Percentiles rank a stretch among this genome's conserved stretches.
Evolutionary conservation across 305 asterid genomes (phyloP).

Genomic region (Ilex paraguariensis): DNA sequence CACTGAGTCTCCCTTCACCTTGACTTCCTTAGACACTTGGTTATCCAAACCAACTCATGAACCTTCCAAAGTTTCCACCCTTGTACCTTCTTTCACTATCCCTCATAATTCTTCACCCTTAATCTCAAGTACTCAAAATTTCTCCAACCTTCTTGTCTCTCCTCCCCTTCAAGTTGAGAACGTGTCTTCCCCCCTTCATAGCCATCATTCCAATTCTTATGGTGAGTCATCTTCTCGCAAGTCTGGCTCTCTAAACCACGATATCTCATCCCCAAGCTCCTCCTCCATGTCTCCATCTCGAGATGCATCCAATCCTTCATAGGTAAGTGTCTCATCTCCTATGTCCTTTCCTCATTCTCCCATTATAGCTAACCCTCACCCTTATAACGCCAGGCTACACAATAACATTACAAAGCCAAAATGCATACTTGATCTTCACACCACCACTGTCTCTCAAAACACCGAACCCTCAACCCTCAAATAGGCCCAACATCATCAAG

Average conservation of each 20-base stretch:
- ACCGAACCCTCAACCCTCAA: neutral
- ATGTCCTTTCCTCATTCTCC: neutral
- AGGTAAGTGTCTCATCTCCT: neutral
- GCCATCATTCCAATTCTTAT: neutral
- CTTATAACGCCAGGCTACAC: no score
- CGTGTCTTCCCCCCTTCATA: neutral
- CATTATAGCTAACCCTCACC: neutral
- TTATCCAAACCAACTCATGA: neutral
- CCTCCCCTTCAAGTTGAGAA: neutral
- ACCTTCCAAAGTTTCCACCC: neutral
- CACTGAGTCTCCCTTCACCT: neutral
- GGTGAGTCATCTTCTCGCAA: neutral
- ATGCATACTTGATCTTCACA: neutral
- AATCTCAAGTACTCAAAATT: neutral
- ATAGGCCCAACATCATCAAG: neutral
- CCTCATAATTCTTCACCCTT: no score
- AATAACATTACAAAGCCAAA: neutral
- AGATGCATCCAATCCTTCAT: no score
- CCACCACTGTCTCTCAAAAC: neutral
- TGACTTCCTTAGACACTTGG: neutral
- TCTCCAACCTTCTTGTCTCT: neutral
- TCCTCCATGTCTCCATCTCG: no score
- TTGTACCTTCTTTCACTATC: no score
- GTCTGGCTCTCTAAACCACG: neutral
- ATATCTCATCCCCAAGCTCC: no score